Percentiles rank a stretch among this genome's conserved stretches.
Evolutionary conservation across 78 protist genomes (phyloP).

Genomic region (Emiliania huxleyi): DNA sequence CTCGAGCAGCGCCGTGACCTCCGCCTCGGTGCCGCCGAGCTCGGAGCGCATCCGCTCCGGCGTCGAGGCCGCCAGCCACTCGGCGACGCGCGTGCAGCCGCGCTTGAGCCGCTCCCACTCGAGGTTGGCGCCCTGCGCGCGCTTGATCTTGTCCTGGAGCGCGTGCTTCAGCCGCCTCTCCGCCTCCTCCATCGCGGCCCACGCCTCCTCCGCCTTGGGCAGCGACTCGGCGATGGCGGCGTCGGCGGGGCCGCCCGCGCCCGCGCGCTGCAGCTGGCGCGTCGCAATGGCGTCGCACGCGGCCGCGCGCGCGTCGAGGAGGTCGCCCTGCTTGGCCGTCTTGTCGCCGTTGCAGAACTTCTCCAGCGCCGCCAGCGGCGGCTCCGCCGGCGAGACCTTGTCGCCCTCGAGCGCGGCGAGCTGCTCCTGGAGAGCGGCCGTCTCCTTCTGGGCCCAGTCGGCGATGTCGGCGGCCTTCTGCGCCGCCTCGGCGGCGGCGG

Average conservation of each 20-base stretch:
- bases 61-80: not conserved
- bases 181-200: not conserved
- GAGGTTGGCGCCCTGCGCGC: not conserved
- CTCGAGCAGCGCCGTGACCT: not conserved
- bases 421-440: not conserved
- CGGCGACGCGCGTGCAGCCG: not conserved
- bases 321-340: not conserved
- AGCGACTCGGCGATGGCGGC: not conserved
- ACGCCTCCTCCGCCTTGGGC: not conserved
- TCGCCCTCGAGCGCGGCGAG: not conserved
- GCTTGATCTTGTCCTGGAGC: not conserved
- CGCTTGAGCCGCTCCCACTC: slow-evolving; percentile 10
- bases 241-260: not conserved
- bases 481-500: not conserved
- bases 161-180: not conserved
- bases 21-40: not conserved
- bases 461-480: not conserved
- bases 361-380: not conserved
- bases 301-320: slow-evolving; percentile 5
- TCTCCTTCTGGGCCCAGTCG: not conserved
- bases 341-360: not conserved
- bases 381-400: not conserved
- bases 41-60: not conserved
- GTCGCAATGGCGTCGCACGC: not conserved
- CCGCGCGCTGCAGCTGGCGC: not conserved